Evolutionary conservation across 2,329 filamentous ascomycete genomes (phyloP).

Genomic region (Cytospora paraplurivora): DNA sequence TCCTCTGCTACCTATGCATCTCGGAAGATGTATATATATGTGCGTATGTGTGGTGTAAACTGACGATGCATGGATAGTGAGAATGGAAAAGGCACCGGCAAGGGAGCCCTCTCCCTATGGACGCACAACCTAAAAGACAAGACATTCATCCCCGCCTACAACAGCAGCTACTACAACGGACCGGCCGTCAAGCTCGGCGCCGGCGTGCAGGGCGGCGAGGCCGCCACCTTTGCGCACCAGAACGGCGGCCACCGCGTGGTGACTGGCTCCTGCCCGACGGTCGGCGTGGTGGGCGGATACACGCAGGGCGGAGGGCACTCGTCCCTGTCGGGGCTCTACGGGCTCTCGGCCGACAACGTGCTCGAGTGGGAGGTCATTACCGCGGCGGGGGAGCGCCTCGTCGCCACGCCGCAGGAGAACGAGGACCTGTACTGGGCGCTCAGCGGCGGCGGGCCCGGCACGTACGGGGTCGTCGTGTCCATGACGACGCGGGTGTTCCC

Average conservation of each 20-base stretch:
- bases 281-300: no score
- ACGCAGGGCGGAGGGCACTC: no score
- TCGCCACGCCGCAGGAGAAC: slow-evolving; percentile 44
- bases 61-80: slow-evolving; percentile 36
- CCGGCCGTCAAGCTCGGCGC: slow-evolving; percentile 35
- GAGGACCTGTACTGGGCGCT: slow-evolving; percentile 53
- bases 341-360: no score
- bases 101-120: slow-evolving; percentile 48
- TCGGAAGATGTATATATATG: no score
- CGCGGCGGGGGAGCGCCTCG: slow-evolving; percentile 45
- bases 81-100: slow-evolving; percentile 44
- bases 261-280: no score
- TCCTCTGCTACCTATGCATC: no score
- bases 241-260: no score
- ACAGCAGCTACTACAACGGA: slow-evolving; percentile 32
- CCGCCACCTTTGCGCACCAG: slow-evolving; percentile 1
- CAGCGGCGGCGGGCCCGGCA: slow-evolving; percentile 45
- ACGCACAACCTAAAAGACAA: slow-evolving; percentile 51
- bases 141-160: slow-evolving; percentile 32
- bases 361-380: slow-evolving; percentile 46
- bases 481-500: slow-evolving; percentile 33
- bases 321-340: no score
- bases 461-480: slow-evolving; percentile 40
- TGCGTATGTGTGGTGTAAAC: no score
- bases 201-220: slow-evolving; percentile 35